These are phyloP conservation scores for Coemansia guatemalensis DNA, from an alignment of 192 early-diverging fungal species.

Conservation along the genomic window DNA sequence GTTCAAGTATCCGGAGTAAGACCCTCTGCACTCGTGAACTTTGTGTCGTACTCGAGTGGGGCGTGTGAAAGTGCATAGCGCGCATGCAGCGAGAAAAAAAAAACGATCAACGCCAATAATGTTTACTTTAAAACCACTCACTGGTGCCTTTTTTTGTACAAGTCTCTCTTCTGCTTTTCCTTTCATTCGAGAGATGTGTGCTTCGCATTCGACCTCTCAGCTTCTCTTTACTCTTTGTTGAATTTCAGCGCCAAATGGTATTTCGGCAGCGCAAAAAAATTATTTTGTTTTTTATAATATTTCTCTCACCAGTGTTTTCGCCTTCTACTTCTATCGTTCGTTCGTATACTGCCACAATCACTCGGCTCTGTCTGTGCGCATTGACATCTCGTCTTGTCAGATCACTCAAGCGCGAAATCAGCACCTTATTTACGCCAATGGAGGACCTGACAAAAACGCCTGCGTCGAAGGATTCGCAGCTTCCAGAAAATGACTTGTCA, in stretches of 20 bases:
- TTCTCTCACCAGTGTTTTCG: slow-evolving; percentile 19
- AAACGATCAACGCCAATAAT: too few species aligned
- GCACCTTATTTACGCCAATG: slow-evolving; percentile 5
- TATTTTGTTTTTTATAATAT: slow-evolving; percentile 15
- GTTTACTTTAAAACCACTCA: too few species aligned
- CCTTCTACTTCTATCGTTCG: slow-evolving; percentile 19
- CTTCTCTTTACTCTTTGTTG: too few species aligned
- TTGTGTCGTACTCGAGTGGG: too few species aligned
- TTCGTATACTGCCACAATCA: slow-evolving; percentile 6
- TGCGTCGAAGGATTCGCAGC: not conserved
- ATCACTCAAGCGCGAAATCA: slow-evolving; percentile 15
- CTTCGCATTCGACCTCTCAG: too few species aligned
- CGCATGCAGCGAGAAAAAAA: too few species aligned
- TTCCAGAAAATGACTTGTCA: slow-evolving; percentile 19
- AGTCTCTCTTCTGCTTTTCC: too few species aligned
- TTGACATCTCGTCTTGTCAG: slow-evolving; percentile 5
- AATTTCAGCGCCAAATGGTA: slow-evolving; percentile 11
- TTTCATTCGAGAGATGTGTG: too few species aligned
- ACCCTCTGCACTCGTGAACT: too few species aligned
- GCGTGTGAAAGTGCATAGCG: too few species aligned
- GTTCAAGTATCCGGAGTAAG: too few species aligned
- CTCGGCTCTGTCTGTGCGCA: slow-evolving; percentile 7
- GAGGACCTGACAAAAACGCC: not conserved
- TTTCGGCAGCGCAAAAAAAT: slow-evolving; percentile 18
- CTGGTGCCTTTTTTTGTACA: too few species aligned